Conservation (phyloP, 2,329 filamentous ascomycete species). For the Pyrenophora graminea region DNA sequence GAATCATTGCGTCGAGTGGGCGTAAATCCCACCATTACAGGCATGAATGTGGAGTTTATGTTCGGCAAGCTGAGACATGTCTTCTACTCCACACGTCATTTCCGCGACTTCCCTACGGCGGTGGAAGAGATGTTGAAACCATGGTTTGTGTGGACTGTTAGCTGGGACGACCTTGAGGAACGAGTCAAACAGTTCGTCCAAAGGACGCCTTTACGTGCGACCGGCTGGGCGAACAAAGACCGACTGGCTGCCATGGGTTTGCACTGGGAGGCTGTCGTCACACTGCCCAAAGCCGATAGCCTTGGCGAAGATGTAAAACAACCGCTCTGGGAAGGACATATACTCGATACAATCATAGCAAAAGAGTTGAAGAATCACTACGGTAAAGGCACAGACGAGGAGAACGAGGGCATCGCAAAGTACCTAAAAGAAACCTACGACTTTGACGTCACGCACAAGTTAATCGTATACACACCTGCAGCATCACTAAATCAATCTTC, state of each 20-base stretch:
- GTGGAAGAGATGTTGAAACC: slow-evolving; percentile 21
- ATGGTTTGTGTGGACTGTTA: slow-evolving; percentile 17
- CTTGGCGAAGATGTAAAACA: slow-evolving; percentile 2
- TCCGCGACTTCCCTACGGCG: slow-evolving; percentile 2
- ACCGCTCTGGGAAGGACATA: slow-evolving; percentile 10
- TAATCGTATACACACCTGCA: slow-evolving; percentile 1
- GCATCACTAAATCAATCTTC: slow-evolving; percentile 14
- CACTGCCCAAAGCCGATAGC: slow-evolving; percentile 3
- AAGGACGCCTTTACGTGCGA: slow-evolving; percentile 23
- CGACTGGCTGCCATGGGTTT: slow-evolving; percentile 33
- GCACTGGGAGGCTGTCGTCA: slow-evolving; percentile 14
- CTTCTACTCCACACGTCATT: slow-evolving; percentile 1
- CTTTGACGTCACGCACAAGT: slow-evolving; percentile 17
- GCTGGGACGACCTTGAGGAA: slow-evolving; percentile 21
- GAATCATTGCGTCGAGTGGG: slow-evolving; percentile 18
- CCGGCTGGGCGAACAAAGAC: slow-evolving; percentile 24
- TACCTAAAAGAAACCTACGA: slow-evolving; percentile 23
- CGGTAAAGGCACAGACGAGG: slow-evolving; percentile 22
- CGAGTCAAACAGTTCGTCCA: slow-evolving; percentile 26
- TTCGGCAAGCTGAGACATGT: slow-evolving; percentile 24
- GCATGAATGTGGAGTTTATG: slow-evolving; percentile 29
- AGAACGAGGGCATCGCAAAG: slow-evolving; percentile 24
- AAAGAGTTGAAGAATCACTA: slow-evolving; percentile 28
- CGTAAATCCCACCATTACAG: slow-evolving; percentile 32
- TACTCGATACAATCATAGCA: slow-evolving; percentile 25